Evolutionary conservation across 345 rosid genomes (phyloP), one percentile per base, ranked within the genome.

Genomic region (Diplotaxis tenuifolia): DNA sequence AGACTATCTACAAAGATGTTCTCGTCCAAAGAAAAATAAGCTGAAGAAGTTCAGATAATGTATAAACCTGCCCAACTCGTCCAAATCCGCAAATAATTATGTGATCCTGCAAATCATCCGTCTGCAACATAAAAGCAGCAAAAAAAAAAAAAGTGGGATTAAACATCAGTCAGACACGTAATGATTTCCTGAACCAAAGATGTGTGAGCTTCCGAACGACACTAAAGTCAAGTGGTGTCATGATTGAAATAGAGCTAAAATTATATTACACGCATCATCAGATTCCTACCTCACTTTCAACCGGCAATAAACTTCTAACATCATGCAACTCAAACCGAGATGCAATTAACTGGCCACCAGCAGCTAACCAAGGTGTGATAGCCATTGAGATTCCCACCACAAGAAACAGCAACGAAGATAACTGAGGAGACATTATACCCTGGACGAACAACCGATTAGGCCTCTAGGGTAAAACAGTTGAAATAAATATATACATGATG

Each of bases 331-430:
- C 98, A 86, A 91, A 94, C 29, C 96, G 93, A 58, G 98, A 91
- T 67, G 98, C 98, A 78, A 94, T 82, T 71, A 94, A 78, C 78
- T 94, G 98, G 70, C 98, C 97, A 60, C 98, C 98, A 83, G 98
- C 97, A 76, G 98, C 98, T 65, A 94, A 85, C 93, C 92, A 94
- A 29, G 98, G 98, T 38, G 98, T 94, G 65, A 94, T 62, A 75
- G 98, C 98, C 98, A 94, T 94, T 72, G 98, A 91, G 64, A 94
- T 78, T 68, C 98, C 98, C 82, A 94, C 98, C 65, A 91, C 87
- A 81, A 94, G 98, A 82, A 94, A 94, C 73, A 94, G 80, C 78
- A 94, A 84, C 66, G 98, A 94, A 19, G 98, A 94, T 20, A 89
- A 74, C 79, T 89, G 96, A 74, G 95, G 80, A 81, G 98, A 86